These are phyloP conservation scores for Ceratocystis huliohia DNA, from an alignment of 2,329 filamentous ascomycete species.

Conservation along the genomic window DNA sequence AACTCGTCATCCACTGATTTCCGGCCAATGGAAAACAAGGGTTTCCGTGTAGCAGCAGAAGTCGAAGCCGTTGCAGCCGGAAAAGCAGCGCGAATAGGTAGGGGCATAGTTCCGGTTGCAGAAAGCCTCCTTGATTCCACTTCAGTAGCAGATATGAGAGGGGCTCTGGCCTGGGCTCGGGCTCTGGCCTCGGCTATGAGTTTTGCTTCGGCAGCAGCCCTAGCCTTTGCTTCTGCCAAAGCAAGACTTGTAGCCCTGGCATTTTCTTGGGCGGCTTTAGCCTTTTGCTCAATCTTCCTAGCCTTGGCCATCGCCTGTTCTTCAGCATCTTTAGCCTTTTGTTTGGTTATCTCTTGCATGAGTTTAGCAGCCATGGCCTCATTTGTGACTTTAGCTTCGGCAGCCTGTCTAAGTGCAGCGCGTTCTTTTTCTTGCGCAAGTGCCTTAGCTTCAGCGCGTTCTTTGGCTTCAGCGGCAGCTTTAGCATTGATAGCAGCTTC, in stretches of 20 bases:
- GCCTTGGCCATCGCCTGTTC: neutral
- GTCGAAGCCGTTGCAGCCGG: neutral
- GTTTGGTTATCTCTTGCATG: neutral
- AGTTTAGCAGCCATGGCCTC: neutral
- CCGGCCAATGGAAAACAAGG: conserved; percentile 1
- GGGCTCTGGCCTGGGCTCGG: neutral
- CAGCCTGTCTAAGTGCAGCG: neutral
- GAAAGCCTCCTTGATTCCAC: conserved; percentile 3
- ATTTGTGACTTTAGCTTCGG: neutral
- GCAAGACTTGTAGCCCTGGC: neutral
- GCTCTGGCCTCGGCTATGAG: neutral
- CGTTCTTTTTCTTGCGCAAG: neutral
- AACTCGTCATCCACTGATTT: conserved; percentile 7
- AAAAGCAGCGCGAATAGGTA: neutral
- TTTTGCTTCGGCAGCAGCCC: neutral
- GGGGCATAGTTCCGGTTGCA: neutral
- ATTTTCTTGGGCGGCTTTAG: conserved; percentile 1
- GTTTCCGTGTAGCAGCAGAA: neutral
- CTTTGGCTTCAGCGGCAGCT: neutral
- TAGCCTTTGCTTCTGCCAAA: neutral
- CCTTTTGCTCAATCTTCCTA: neutral
- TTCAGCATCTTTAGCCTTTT: neutral
- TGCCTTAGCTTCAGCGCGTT: neutral
- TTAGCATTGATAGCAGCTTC: neutral
- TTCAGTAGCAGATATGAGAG: neutral